Base-by-base conservation (phyloP, 2,329 filamentous ascomycete genomes). In the Trichophyton mentagrophytes region DNA sequence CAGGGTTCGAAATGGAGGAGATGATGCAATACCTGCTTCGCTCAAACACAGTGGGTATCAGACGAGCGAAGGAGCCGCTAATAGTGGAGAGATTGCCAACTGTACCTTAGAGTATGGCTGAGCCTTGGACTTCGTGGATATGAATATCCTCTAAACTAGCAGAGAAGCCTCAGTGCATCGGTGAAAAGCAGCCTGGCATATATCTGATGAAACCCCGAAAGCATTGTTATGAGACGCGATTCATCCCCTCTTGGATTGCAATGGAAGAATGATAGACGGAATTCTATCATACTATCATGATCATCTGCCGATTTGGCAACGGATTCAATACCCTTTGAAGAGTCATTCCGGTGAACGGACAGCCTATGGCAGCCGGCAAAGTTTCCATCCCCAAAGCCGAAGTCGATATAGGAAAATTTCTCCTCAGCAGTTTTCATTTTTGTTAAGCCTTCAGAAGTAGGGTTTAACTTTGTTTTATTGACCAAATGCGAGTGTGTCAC, bases 321-420 rank as follows among this genome's bases (percentile, higher is more conserved):
- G 3, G 5, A 25, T 2, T 30, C 8, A 22, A 33, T 36, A 49
- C 25, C 20, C 11, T 42, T 44, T 1, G 36, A 17, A 13, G 5
- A 15, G 27, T 56, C 30, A 2, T 59, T 36, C 11, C 51, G 49
- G 44, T 63, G 59, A 47, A 63, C 36, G 6, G 60, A 61, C 38
- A 63, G 57, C 8, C 62, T 60, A 46, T 63, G 62, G 22, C 60
- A 61, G 13, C 62, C 62, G 8, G 60, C 62, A 49, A 63, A 63
- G 6, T 7, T 22, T 4, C 27, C 27, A 3, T 9, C 30, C 9
- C 62, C 62, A 44, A 61, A 63, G 5, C 59, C 62, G 36, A 61
- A n/a, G 17, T 63, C 62, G 11, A 63, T 60, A 55, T 59, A 61
- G 8, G 59, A 61, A 46, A 61, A 60, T 11, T 20, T n/a, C 13